These are phyloP conservation scores for Epichloe sibirici DNA, from an alignment of 2,329 filamentous ascomycete species.

Conservation along the genomic window DNA sequence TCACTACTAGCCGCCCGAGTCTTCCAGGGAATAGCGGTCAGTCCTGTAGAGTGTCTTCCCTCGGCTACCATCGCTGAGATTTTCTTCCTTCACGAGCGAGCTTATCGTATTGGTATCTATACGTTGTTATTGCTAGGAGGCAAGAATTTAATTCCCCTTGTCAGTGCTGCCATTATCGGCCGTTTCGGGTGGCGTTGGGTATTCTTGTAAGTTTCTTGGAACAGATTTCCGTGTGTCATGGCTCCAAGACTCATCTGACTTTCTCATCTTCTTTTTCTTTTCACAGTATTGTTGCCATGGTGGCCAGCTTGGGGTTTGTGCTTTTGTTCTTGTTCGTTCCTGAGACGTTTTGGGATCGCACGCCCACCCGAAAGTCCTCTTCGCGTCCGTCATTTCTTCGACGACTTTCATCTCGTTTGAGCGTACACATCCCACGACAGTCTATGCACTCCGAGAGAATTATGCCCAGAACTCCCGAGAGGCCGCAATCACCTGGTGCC, in stretches of 20 bases:
- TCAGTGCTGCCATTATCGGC: conserved; percentile 76
- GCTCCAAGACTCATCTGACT: not conserved
- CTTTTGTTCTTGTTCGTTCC: conserved; percentile 84
- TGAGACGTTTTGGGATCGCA: conserved; percentile 91
- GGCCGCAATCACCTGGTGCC: conserved; percentile 10
- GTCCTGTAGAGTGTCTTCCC: conserved; percentile 82
- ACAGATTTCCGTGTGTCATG: not conserved
- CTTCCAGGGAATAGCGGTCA: conserved; percentile 78
- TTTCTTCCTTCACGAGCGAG: conserved; percentile 88
- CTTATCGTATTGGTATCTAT: conserved; percentile 87
- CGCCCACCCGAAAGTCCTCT: conserved; percentile 38
- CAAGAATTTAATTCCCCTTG: conserved; percentile 80
- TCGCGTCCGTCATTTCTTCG: conserved; percentile 35
- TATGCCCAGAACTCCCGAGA: conserved; percentile 5
- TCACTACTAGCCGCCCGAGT: conserved; percentile 74
- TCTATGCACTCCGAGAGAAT: not conserved
- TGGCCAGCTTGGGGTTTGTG: conserved; percentile 57
- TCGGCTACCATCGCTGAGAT: conserved; percentile 94
- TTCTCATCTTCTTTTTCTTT: conserved; percentile 7
- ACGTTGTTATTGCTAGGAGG: conserved; percentile 78
- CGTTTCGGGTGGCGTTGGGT: conserved; percentile 77
- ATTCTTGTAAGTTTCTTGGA: conserved; percentile 51
- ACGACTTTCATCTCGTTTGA: conserved; percentile 32
- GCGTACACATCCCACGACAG: conserved; percentile 6
- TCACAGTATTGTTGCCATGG: conserved; percentile 65